Evolutionary conservation across 441 rosid genomes (phyloP), one percentile per base, ranked within the genome.

Genomic region (Omphalea diandra): DNA sequence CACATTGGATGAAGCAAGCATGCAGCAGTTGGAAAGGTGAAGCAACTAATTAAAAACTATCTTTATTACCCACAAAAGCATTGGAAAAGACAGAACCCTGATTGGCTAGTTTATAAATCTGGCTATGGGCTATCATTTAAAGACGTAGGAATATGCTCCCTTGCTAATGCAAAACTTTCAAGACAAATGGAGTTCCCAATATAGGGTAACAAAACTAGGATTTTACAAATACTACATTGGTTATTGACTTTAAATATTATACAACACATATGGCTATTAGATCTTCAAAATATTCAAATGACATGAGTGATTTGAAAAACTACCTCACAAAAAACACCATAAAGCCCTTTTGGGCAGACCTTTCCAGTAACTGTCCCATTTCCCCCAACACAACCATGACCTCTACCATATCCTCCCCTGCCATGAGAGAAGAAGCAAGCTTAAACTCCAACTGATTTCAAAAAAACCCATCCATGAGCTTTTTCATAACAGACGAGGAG

Each of bases 321-420:
- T 87, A 89, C 98, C 98, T 89, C 82, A 67, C 98, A 93, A 74
- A 85, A 93, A 71, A 87, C 77, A 24, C 98, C 98, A 81, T 83
- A 85, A 59, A 93, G 97, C 26, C 98, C 98, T 76, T 80, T 79
- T 15, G 98, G 97, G 75, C 98, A 93, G 63, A 88, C 84, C 79
- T 82, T 93, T 74, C 98, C 98, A 17, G 97, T 93, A 67, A 89
- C 80, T 63, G 97, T 88, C 26, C 98, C 98, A 52, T 82, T 80
- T 75, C 70, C 90, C 56, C 98, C 98, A 71, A 83, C 47, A 79
- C 43, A 81, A 61, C 91, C 96, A 69, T 68, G 82, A 70, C 83
- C 89, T 69, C 76, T 81, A 66, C 98, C 89, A 63, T 73, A 77
- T 64, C 97, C 98, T 76, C 98, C 98, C 67, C 97, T 93, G 85